Evolutionary conservation across 129 eudicot genomes (phyloP), one percentile per base, ranked within the genome.

Genomic region (Silybum marianum): DNA sequence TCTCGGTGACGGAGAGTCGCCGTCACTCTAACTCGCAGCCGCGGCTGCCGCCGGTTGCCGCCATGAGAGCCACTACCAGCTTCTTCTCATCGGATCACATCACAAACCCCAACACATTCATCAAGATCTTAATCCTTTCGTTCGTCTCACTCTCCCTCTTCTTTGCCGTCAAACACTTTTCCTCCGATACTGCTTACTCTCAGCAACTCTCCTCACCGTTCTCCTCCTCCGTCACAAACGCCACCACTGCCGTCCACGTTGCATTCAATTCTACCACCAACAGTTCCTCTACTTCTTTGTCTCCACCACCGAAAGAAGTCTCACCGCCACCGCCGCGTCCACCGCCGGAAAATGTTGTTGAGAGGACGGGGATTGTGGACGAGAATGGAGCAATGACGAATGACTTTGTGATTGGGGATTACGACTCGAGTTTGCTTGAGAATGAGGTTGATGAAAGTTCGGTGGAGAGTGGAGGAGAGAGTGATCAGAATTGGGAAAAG

Each of bases 281-380:
- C 46, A 54, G 44, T 28, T 30, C 86, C 71, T 2, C 70, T 71
- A 32, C 75, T 65, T 70, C 39, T 58, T 48, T 24, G 1, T 66
- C 87, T n/a, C 74, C 83, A 4, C 89, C 81, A 1, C 85, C 40
- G 4, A 23, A 74, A n/a, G 77, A 69, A 21, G 51, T 85, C 9
- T 76, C 85, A 13, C 81, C 86, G 25, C 83, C 69, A 66, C 77
- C 5, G 65, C 36, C 36, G 30, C 66, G 25, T 12, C 76, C 8
- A 36, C 32, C 51, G 48, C 81, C 82, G 63, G 40, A 78, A 14
- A 24, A 71, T 81, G 87, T 80, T 78, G 69, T 93, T 67, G 87
- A 86, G 81, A 76, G 98, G 54, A 89, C 91, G 12, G 98, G 98
- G n/a, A 90, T 93, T 39, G 84, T 93, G 69, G 90, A 91, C 42